Evolutionary conservation across 2,329 filamentous ascomycete species (phyloP).

Genomic region (Akanthomyces muscarius): DNA sequence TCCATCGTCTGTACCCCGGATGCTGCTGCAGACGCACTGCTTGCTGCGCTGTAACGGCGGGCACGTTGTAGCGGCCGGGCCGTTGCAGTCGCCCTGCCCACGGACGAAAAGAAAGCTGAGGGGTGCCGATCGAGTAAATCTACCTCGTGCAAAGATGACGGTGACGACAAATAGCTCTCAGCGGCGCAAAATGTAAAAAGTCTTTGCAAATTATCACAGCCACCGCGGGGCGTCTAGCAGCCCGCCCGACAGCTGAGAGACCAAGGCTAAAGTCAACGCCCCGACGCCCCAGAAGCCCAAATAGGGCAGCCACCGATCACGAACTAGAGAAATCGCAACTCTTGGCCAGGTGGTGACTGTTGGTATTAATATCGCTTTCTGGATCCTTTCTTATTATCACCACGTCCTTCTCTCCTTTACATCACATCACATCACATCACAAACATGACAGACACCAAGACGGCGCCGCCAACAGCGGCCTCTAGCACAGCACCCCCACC

Average conservation of each 20-base stretch:
- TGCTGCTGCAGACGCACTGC: background rate
- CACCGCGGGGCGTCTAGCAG: too few relatives aligned
- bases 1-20: slow-evolving; percentile 7
- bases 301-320: background rate
- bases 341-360: background rate
- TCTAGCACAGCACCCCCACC: background rate
- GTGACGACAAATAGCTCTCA: too few relatives aligned
- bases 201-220: too few relatives aligned
- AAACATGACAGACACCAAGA: slow-evolving; percentile 6
- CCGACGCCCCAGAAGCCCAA: background rate
- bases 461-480: background rate
- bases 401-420: background rate
- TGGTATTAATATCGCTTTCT: background rate
- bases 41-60: background rate
- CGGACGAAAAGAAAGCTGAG: background rate
- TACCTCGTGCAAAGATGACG: too few relatives aligned
- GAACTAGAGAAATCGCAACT: background rate
- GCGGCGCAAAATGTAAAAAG: too few relatives aligned
- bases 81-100: background rate
- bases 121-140: too few relatives aligned
- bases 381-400: too few relatives aligned
- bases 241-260: background rate
- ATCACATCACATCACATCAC: background rate
- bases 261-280: background rate
- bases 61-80: background rate